Evolutionary conservation across 106 monocot genomes (phyloP), one percentile per base, ranked within the genome.

Genomic region (Xerophyta viscosa): DNA sequence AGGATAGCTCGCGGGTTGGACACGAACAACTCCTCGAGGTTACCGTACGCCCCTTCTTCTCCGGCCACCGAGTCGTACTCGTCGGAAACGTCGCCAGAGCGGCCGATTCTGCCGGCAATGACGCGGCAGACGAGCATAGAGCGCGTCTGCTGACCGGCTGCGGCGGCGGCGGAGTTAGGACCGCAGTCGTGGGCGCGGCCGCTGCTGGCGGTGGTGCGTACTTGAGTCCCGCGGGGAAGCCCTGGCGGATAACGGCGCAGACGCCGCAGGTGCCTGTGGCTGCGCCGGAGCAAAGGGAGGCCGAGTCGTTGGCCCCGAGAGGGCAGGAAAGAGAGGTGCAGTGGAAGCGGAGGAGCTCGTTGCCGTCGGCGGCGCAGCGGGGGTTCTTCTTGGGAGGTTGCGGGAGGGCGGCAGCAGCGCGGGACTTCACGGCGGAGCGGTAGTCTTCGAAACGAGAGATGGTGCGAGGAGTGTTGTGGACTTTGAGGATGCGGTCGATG

Each of bases 271-370:
- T 11, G 55, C 19, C 7, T 8, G 63, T 42, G 6, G 66, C n/a
- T n/a, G n/a, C n/a, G n/a, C n/a, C n/a, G n/a, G n/a, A 26, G 66
- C 93, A 98, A 41, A 89, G 77, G 29, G 73, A 50, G 48, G 78
- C 66, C 59, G 76, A 73, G 27, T 63, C 71, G 22, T 50, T 43
- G 19, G 75, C 54, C n/a, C 89, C 89, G n/a, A 98, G 89, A 27
- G 64, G 50, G 68, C 96, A 98, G 46, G 71, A 31, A 39, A 90
- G 53, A 29, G 79, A 52, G 24, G 86, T 62, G 66, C 63, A 70
- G 73, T 90, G 74, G 79, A 98, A 98, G 28, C 98, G 81, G 50
- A 98, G 89, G 7, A 90, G 85, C 76, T 98, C 98, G 71, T 98
- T 98, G 45, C 98, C 98, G 71, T 98, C 98, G 13, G 82, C 98